A percentile compares a stretch with the other conserved stretches of the same genome.
phyloP scores from a whole-genome alignment of 306 rosid genomes.

The Trifolium dubium region DNA sequence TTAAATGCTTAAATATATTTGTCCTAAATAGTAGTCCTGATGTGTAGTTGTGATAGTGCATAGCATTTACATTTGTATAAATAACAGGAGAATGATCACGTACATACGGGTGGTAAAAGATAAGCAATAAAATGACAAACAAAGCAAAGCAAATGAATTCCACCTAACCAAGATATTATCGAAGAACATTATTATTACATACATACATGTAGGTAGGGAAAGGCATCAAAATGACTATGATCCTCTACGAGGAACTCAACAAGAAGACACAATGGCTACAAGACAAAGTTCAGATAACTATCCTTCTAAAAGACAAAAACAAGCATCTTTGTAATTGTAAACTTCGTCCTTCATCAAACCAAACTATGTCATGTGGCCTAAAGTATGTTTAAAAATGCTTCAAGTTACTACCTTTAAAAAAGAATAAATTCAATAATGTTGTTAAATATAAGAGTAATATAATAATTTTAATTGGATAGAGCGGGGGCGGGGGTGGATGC shows the following conservation, averaged over 20 bases:
- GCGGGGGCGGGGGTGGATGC: too few species aligned
- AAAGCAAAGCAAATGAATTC: background rate
- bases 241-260: constrained; percentile 41
- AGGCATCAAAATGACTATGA: constrained; percentile 50
- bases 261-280: constrained; percentile 46
- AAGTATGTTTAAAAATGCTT: background rate
- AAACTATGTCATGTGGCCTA: constrained; percentile 2
- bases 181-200: too few species aligned
- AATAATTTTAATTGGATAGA: too few species aligned
- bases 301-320: constrained; percentile 44
- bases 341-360: constrained; percentile 33
- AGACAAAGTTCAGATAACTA: constrained; percentile 24
- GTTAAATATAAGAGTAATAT: too few species aligned
- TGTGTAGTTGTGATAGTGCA: too few species aligned
- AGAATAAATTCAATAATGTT: too few species aligned
- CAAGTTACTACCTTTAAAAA: too few species aligned
- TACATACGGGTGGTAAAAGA: background rate
- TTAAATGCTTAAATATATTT: too few species aligned
- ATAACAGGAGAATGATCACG: background rate
- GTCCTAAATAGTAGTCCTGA: too few species aligned
- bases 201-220: background rate
- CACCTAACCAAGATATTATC: constrained; percentile 4
- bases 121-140: background rate
- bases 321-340: constrained; percentile 47
- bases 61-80: background rate